Evolutionary conservation across 257 asterid genomes (phyloP).

Genomic region (Solanum infundibuliforme): DNA sequence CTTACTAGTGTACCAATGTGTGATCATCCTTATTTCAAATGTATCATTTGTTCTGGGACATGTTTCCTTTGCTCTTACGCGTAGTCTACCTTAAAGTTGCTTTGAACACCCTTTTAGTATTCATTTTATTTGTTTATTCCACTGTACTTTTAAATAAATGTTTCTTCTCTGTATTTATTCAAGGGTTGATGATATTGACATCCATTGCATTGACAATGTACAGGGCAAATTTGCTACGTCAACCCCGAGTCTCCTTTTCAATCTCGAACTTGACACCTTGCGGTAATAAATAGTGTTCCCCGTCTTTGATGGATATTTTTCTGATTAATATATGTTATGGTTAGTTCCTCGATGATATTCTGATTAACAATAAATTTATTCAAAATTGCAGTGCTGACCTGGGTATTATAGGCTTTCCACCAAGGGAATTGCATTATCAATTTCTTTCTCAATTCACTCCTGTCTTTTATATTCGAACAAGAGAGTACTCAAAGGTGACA

Average conservation of each 20-base stretch:
- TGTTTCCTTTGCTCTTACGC: background rate
- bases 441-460: slow-evolving; percentile 86
- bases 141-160: background rate
- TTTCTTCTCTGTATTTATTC: background rate
- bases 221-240: slow-evolving; percentile 77
- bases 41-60: background rate
- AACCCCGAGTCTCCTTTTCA: slow-evolving; percentile 74
- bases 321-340: background rate
- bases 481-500: slow-evolving; percentile 90
- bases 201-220: slow-evolving; percentile 1
- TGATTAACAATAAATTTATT: slow-evolving; percentile 1
- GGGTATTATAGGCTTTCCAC: slow-evolving; percentile 82
- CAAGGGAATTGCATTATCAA: slow-evolving; percentile 70
- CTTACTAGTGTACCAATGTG: background rate
- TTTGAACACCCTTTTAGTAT: background rate
- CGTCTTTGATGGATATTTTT: background rate
- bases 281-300: slow-evolving; percentile 35
- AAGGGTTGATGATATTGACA: background rate
- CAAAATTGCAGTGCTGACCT: slow-evolving; percentile 78
- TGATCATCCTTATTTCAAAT: background rate
- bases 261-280: slow-evolving; percentile 88
- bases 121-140: background rate
- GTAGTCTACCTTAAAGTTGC: background rate
- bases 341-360: background rate
- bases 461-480: slow-evolving; percentile 72